phyloP scores from a whole-genome alignment of 345 rosid species.

The Combretum micranthum region DNA sequence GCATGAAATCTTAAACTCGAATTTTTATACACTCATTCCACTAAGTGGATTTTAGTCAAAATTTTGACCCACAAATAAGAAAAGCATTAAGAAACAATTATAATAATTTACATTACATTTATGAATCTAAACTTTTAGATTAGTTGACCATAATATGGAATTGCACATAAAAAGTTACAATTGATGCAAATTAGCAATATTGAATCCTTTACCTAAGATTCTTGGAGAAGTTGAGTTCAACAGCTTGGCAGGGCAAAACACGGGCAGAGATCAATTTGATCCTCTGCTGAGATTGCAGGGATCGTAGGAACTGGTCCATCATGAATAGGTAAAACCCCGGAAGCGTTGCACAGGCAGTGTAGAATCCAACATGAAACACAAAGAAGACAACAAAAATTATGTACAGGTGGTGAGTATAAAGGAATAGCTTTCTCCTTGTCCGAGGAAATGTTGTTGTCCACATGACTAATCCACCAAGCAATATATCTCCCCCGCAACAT shows the following conservation, averaged over 20 bases:
- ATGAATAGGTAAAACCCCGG: conserved; percentile 61
- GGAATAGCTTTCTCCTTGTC: conserved; percentile 37
- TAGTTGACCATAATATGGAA: too few species aligned
- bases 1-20: too few species aligned
- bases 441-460: conserved; percentile 37
- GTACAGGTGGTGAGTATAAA: conserved; percentile 54
- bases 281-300: conserved; percentile 42
- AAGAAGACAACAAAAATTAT: conserved; percentile 36
- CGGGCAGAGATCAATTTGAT: conserved; percentile 36
- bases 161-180: neutral
- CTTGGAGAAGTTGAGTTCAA: conserved; percentile 54
- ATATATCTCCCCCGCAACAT: conserved; percentile 44
- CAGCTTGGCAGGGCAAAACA: conserved; percentile 34
- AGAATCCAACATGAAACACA: conserved; percentile 40
- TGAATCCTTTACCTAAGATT: conserved; percentile 17
- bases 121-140: too few species aligned
- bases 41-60: too few species aligned
- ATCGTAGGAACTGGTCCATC: conserved; percentile 45
- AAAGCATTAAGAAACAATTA: too few species aligned
- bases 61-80: too few species aligned
- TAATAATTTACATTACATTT: too few species aligned
- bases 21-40: too few species aligned
- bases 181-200: neutral
- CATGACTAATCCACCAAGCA: conserved; percentile 37
- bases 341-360: conserved; percentile 34